Evolutionary conservation across 2,329 filamentous ascomycete genomes (phyloP).

Genomic region (Aspergillus pseudoterreus): DNA sequence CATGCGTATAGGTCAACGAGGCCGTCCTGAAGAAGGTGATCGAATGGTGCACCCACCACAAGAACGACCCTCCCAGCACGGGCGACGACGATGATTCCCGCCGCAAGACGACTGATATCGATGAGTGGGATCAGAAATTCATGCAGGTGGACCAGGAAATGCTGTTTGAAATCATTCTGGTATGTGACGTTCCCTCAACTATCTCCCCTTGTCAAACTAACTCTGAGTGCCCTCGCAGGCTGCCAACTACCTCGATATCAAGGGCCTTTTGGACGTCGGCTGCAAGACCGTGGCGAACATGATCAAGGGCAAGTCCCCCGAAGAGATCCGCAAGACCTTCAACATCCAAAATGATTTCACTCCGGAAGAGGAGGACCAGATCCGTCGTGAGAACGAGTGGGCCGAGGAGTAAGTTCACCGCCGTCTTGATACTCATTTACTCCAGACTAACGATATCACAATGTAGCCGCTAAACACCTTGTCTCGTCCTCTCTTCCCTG

Average conservation of each 20-base stretch:
- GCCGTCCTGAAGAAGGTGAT: conserved; percentile 92
- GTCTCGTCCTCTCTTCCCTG: background rate
- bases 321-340: conserved; percentile 99
- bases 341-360: conserved; percentile 99
- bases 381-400: conserved; percentile 87
- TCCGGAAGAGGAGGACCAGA: conserved; percentile 98
- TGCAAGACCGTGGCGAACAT: conserved; percentile 99
- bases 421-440: conserved; percentile 1
- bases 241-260: conserved; percentile 98
- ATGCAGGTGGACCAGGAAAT: conserved; percentile 99
- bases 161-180: conserved; percentile 98
- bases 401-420: conserved; percentile 66
- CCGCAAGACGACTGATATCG: conserved; percentile 98
- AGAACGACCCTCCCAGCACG: conserved; percentile 75
- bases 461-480: background rate
- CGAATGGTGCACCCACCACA: conserved; percentile 97
- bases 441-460: background rate
- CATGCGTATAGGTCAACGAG: conserved; percentile 70
- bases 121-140: conserved; percentile 99
- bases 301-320: conserved; percentile 99
- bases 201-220: background rate
- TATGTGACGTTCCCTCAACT: conserved; percentile 46
- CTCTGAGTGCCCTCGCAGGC: conserved; percentile 53
- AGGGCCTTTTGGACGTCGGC: conserved; percentile 92
- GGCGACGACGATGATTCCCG: conserved; percentile 88